Evolutionary conservation across 2,329 filamentous ascomycete genomes (phyloP), one percentile per base, ranked within the genome.

Genomic region (Allantophomopsis cytisporea): DNA sequence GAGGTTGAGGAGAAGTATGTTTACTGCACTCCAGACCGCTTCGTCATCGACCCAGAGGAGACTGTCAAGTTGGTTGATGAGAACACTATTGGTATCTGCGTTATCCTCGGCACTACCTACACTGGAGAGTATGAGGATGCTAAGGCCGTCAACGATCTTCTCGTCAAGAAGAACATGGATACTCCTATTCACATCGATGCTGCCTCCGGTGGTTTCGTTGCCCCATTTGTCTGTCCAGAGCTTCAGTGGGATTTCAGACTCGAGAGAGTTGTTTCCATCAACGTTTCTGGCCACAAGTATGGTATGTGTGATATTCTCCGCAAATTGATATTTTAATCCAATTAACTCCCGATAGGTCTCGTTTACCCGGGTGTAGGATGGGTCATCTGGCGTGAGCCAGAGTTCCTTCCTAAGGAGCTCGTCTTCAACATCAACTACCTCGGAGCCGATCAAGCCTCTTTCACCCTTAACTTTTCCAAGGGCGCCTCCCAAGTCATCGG

Each of bases 351-450:
- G 10, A 28, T 12, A 28, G 33, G 31, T 68, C 35, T 63, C 48
- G 70, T 93, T 37, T 94, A 95, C 57, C 88, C 88, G 1, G 88
- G 89, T 58, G 84, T 96, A 12, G 89, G 89, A 42, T 96, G 89
- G 89, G 78, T 89, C 10, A 69, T 95, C 48, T 95, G 88, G 87
- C 77, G 88, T 36, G 74, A 77, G 31, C 74, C 84, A 38, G 80
- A 91, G 58, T 91, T 71, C 61, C 72, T 94, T 2, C 89, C 89
- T 7, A 72, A 57, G 56, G 88, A 95, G 54, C 78, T 95, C 16
- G 86, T 96, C 52, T 96, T 96, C 75, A 95, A 94, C 71, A 95
- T 96, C 73, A 95, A 95, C 71, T 96, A 96, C 64, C 80, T 95
- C 5, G 89, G 89, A 37, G 88, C 89, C 10, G 86, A 95, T 56